phyloP scores from a whole-genome alignment of 2,329 filamentous ascomycete genomes.

The Emericellopsis atlantica region DNA sequence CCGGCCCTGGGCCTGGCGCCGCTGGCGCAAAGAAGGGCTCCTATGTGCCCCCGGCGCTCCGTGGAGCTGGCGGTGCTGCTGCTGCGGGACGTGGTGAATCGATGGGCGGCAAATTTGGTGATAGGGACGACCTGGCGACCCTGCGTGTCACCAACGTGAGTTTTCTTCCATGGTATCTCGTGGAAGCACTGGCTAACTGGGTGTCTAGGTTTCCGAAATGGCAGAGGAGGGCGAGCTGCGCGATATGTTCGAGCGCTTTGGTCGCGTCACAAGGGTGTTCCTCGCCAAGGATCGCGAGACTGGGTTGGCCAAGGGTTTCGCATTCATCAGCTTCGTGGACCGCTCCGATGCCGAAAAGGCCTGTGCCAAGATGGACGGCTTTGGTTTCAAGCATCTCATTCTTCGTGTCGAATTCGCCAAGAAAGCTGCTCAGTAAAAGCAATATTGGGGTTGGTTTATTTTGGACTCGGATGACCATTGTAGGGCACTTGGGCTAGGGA shows the following conservation, averaged over 20 bases:
- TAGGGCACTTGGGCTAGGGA: neutral
- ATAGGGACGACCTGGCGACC: slow-evolving; percentile 92
- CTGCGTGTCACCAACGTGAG: slow-evolving; percentile 94
- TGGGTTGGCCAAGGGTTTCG: slow-evolving; percentile 92
- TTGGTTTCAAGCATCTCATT: slow-evolving; percentile 78
- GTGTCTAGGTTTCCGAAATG: slow-evolving; percentile 74
- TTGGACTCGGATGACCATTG: slow-evolving; percentile 2
- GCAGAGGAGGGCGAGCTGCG: slow-evolving; percentile 91
- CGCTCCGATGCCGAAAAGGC: slow-evolving; percentile 81
- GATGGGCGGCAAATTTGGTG: slow-evolving; percentile 71
- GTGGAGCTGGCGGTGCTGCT: slow-evolving; percentile 46
- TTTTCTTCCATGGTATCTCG: slow-evolving; percentile 11
- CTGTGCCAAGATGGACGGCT: slow-evolving; percentile 96
- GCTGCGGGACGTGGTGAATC: slow-evolving; percentile 47
- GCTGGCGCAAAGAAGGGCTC: slow-evolving; percentile 60
- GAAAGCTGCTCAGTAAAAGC: slow-evolving; percentile 35
- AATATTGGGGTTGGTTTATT: slow-evolving; percentile 8
- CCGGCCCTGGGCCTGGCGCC: slow-evolving; percentile 40
- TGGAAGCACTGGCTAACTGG: neutral
- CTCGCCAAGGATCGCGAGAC: slow-evolving; percentile 96
- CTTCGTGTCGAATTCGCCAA: slow-evolving; percentile 81
- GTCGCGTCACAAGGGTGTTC: slow-evolving; percentile 94
- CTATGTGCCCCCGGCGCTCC: slow-evolving; percentile 89
- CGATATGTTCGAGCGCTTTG: slow-evolving; percentile 96
- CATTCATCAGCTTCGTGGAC: slow-evolving; percentile 95